Evolutionary conservation across 768 basidiomycete genomes (phyloP).

Genomic region (Collybiopsis confluens): DNA sequence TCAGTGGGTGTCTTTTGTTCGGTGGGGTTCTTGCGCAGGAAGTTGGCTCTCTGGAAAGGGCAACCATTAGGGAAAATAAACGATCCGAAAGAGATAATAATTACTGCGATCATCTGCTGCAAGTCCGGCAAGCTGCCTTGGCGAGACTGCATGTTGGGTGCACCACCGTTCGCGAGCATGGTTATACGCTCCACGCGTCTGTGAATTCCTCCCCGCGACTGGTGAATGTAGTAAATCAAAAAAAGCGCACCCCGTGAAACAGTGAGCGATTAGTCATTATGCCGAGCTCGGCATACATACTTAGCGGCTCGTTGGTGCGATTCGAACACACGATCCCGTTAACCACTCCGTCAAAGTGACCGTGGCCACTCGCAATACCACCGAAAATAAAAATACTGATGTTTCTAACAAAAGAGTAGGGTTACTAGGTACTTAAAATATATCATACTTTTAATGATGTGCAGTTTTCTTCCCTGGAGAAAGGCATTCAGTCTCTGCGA

Average conservation of each 20-base stretch:
- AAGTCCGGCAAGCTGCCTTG: slow-evolving; percentile 22
- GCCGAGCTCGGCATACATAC: no score
- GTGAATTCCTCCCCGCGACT: no score
- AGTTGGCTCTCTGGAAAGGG: slow-evolving; percentile 38
- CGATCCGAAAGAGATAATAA: slow-evolving; percentile 16
- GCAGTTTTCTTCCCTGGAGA: slow-evolving; percentile 44
- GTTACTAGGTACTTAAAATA: no score
- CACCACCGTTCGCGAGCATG: slow-evolving; percentile 35
- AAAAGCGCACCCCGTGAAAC: no score
- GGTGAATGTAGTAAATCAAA: no score
- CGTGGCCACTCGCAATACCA: no score
- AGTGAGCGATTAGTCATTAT: no score
- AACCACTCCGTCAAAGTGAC: slow-evolving; percentile 97
- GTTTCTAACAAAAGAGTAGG: no score
- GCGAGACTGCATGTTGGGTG: slow-evolving; percentile 21
- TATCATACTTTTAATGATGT: slow-evolving; percentile 14
- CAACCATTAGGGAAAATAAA: slow-evolving; percentile 10
- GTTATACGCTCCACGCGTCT: no score
- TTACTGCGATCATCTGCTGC: slow-evolving; percentile 39
- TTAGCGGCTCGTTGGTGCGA: background rate
- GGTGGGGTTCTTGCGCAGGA: slow-evolving; percentile 45
- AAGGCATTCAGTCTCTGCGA: background rate
- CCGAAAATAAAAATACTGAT: no score
- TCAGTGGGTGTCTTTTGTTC: slow-evolving; percentile 46
- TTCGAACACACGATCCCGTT: slow-evolving; percentile 51